These are phyloP conservation scores for Anthracocystis walkeri DNA, from an alignment of 1,284 basidiomycete genomes.

Conservation along the genomic window DNA sequence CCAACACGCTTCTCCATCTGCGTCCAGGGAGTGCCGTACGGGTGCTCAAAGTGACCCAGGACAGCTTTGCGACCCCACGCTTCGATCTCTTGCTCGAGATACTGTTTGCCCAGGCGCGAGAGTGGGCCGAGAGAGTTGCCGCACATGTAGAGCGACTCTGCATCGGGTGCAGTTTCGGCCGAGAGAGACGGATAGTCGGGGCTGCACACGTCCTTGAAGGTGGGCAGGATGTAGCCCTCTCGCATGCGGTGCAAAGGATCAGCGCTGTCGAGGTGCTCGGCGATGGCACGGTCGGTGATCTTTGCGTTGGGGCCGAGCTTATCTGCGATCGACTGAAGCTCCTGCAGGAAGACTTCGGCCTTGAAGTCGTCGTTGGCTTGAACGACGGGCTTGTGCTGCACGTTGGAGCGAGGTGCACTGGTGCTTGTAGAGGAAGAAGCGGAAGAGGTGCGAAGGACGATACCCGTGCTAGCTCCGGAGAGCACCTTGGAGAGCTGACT, in stretches of 20 bases:
- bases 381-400: conserved; percentile 20
- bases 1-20: conserved; percentile 80
- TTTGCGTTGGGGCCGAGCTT: conserved; percentile 31
- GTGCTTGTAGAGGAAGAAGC: neutral
- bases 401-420: neutral
- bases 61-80: conserved; percentile 87
- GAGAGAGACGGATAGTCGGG: conserved; percentile 21
- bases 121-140: conserved; percentile 94
- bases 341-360: conserved; percentile 26
- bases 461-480: conserved; percentile 36
- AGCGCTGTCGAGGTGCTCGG: conserved; percentile 41
- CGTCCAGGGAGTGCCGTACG: conserved; percentile 85
- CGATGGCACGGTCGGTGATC: conserved; percentile 48
- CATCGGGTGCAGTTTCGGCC: conserved; percentile 37
- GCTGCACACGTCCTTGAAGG: conserved; percentile 50
- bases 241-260: conserved; percentile 51
- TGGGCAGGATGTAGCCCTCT: conserved; percentile 52
- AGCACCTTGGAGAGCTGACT: conserved; percentile 46
- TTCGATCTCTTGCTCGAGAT: conserved; percentile 85
- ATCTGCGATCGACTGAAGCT: conserved; percentile 44
- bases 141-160: conserved; percentile 82
- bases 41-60: conserved; percentile 90
- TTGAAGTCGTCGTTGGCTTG: conserved; percentile 45
- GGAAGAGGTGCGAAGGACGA: conserved; percentile 15
- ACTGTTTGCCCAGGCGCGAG: conserved; percentile 78